Conservation (phyloP, 2,329 filamentous ascomycete species). For the Colletotrichum tropicicola region DNA sequence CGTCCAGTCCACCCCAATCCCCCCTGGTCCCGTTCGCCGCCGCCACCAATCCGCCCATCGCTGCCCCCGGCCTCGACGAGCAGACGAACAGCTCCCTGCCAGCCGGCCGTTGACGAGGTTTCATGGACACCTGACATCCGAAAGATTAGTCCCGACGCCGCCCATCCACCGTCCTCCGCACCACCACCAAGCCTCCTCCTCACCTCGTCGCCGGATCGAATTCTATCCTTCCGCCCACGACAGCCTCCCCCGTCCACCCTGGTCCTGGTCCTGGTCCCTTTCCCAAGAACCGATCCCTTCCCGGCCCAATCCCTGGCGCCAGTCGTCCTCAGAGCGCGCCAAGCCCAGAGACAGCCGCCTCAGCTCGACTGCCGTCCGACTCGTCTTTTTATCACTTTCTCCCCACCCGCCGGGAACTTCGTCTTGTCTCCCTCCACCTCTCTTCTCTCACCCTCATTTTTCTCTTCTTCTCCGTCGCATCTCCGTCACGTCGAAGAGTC, state of each 20-base stretch:
- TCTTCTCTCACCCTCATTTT: conserved; percentile 39
- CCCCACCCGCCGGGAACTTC: conserved; percentile 37
- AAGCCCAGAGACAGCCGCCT: conserved; percentile 17
- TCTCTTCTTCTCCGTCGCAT: conserved; percentile 42
- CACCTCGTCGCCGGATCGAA: conserved; percentile 19
- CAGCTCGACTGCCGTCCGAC: conserved; percentile 11
- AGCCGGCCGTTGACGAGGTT: conserved; percentile 42
- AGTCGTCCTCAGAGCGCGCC: conserved; percentile 15
- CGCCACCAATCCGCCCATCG: conserved; percentile 28
- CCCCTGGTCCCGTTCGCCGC: conserved; percentile 30
- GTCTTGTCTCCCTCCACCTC: conserved; percentile 33
- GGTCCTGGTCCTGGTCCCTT: neutral
- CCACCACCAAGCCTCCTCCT: conserved; percentile 6
- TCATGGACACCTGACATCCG: conserved; percentile 50
- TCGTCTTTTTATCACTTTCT: conserved; percentile 50
- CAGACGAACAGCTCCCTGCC: conserved; percentile 23
- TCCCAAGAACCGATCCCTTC: conserved; percentile 24
- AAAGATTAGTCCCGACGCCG: conserved; percentile 28
- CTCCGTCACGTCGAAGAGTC: conserved; percentile 56
- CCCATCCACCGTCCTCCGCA: conserved; percentile 13
- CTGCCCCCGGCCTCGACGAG: neutral
- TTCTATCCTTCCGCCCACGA: conserved; percentile 21
- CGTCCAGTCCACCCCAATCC: conserved; percentile 17
- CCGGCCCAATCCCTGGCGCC: conserved; percentile 27
- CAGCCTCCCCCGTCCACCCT: conserved; percentile 4